Conservation (phyloP, 2,329 filamentous ascomycete genomes). For the Colletotrichum liaoningense region DNA sequence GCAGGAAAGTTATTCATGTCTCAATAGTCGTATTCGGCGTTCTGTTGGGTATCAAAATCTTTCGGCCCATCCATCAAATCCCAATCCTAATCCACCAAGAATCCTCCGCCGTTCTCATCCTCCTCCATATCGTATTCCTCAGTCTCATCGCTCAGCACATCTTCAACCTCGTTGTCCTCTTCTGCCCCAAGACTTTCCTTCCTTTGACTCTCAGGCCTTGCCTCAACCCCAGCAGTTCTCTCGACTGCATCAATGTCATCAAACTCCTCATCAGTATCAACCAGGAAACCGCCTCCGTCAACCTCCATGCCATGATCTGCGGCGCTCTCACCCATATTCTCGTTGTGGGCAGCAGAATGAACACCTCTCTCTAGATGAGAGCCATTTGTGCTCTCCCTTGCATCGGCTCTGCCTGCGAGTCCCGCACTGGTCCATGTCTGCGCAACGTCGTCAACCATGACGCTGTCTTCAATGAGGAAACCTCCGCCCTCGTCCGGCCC, state of each 20-base stretch:
- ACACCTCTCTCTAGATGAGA: background rate
- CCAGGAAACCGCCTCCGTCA: background rate
- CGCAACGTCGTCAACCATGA: background rate
- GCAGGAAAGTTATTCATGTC: too few species aligned
- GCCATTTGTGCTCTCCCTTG: background rate
- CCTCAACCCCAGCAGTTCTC: background rate
- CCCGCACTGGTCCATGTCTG: background rate
- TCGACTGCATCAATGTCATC: background rate
- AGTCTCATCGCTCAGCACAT: conserved; percentile 53
- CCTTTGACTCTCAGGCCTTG: conserved; percentile 22
- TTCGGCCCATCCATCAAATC: background rate
- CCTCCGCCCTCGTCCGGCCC: background rate
- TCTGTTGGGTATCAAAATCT: background rate
- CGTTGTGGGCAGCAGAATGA: background rate
- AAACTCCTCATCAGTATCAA: background rate
- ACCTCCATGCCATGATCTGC: background rate
- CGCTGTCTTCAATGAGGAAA: background rate
- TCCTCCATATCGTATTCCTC: conserved; percentile 57
- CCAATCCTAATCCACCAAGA: conserved; percentile 50
- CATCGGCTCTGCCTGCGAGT: background rate
- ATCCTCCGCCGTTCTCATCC: conserved; percentile 59
- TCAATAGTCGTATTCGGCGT: background rate
- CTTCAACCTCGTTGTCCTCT: conserved; percentile 48
- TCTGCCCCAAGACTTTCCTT: background rate
- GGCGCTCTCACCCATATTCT: background rate